Evolutionary conservation across 768 basidiomycete species (phyloP).

Genomic region (Cystofilobasidium ferigula): DNA sequence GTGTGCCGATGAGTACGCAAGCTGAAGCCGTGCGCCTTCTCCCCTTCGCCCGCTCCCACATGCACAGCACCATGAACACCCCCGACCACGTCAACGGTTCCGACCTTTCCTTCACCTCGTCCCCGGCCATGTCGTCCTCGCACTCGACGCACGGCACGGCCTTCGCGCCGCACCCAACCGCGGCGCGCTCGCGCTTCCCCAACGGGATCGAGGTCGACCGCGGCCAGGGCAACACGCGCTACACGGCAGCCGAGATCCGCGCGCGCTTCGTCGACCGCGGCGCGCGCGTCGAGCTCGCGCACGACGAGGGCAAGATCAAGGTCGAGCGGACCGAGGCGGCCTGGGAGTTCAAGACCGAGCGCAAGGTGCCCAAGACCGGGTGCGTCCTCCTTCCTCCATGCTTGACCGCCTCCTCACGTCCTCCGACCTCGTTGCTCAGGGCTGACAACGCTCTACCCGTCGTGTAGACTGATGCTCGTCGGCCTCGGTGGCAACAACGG

Average conservation of each 20-base stretch:
- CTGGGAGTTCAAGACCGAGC: constrained; percentile 82
- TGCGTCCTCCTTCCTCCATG: constrained; percentile 41
- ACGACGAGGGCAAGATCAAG: constrained; percentile 61
- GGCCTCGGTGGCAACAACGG: constrained; percentile 98
- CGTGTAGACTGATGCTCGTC: constrained; percentile 81
- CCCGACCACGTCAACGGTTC: constrained; percentile 21
- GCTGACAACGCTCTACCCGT: background rate
- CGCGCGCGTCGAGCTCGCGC: constrained; percentile 39
- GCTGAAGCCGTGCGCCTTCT: no score
- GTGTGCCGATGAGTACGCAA: no score
- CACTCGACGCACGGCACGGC: background rate
- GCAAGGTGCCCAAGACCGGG: constrained; percentile 84
- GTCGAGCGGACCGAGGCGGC: constrained; percentile 67
- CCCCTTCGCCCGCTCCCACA: no score
- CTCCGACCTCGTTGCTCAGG: constrained; percentile 1
- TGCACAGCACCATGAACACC: background rate
- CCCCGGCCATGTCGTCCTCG: background rate
- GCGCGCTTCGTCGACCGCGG: constrained; percentile 72
- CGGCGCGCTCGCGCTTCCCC: constrained; percentile 61
- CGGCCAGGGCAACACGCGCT: constrained; percentile 66
- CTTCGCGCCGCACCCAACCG: constrained; percentile 62
- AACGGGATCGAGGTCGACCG: constrained; percentile 49
- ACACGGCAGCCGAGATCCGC: constrained; percentile 71
- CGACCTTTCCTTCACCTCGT: constrained; percentile 15
- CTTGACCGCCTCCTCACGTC: background rate